Evolutionary conservation across 305 asterid species (phyloP), one percentile per base, ranked within the genome.

Genomic region (Petunia hybrid): DNA sequence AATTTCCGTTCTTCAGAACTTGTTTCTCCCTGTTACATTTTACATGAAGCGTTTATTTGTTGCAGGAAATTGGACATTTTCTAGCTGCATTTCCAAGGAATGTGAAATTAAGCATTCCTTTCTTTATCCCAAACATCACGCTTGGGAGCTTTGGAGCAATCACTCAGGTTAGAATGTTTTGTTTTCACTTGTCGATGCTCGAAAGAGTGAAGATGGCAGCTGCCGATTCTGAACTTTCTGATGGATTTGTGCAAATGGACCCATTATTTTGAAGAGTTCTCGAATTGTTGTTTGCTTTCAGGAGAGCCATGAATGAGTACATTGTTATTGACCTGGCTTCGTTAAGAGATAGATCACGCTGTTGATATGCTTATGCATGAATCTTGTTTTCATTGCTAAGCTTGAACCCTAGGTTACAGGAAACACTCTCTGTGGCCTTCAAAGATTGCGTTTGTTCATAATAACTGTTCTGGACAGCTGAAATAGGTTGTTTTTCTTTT

Each of bases 141-240:
- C 91, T 96, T 53, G 99, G 99, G 85, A 96, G 94, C 87, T 96
- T 96, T 92, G 99, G 99, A 74, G 98, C 98, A 70, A 93, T 95
- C 84, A 93, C 98, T 82, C 98, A 92, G 98, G 98, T 91, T 84
- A 76, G 75, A 10, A 41, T 61, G 16, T 51, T 66, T 66, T 35
- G 2, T 75, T 55, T 39, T 12, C 46, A 46, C 53, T 42, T 6
- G 8, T 64, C 66, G 57, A 40, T 40, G 22, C 13, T 80, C 8
- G 69, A 41, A 53, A 61, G n/a, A 35, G 62, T 55, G 10, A 56
- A 62, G 71, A 42, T 73, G 71, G 76, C 60, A 16, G 65, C 57
- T 74, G 85, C 67, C 1, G 8, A 31, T 63, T 76, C 41, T 57
- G 14, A 63, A 57, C 40, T 56, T 22, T 79, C 53, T 79, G 31